These are phyloP conservation scores for Fusarium robinianum DNA, from an alignment of 2,329 filamentous ascomycete genomes.

Conservation along the genomic window DNA sequence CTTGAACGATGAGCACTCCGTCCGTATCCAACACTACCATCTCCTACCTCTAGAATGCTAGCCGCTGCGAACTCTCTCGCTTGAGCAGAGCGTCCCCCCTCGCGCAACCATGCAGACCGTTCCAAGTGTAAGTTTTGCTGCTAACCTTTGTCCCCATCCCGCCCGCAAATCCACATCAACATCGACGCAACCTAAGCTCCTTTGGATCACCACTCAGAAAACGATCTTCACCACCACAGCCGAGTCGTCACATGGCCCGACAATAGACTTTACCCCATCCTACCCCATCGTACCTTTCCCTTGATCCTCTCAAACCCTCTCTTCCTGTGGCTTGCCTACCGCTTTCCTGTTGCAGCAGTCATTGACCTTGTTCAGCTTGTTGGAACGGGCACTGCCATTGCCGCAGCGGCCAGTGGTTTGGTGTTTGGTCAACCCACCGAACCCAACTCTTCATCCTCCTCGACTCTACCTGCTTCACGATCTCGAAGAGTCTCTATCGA, in stretches of 20 bases:
- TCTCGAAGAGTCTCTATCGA: constrained; percentile 42
- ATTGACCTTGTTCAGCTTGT: constrained; percentile 53
- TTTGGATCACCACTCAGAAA: too few relatives aligned
- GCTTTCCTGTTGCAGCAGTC: constrained; percentile 27
- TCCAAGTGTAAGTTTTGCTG: constrained; percentile 51
- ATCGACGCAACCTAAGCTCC: constrained; percentile 17
- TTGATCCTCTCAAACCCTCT: constrained; percentile 28
- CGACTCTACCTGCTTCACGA: constrained; percentile 36
- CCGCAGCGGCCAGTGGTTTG: constrained; percentile 62
- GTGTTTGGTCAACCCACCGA: constrained; percentile 61
- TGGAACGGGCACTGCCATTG: constrained; percentile 64
- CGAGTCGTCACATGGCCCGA: constrained; percentile 24
- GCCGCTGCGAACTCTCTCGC: constrained; percentile 43
- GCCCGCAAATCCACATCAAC: constrained; percentile 27
- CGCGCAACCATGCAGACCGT: constrained; percentile 57
- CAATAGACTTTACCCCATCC: constrained; percentile 34
- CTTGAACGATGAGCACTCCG: constrained; percentile 39
- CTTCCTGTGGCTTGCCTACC: constrained; percentile 23
- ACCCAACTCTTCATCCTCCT: constrained; percentile 39
- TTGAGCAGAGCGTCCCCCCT: constrained; percentile 45
- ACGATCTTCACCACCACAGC: constrained; percentile 31
- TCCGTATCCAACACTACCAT: constrained; percentile 35
- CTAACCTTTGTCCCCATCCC: constrained; percentile 23
- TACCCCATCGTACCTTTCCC: constrained; percentile 24
- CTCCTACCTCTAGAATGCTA: constrained; percentile 43